phyloP scores from a whole-genome alignment of 129 eudicot genomes.

The Pseudognaphalium luteoalbum region DNA sequence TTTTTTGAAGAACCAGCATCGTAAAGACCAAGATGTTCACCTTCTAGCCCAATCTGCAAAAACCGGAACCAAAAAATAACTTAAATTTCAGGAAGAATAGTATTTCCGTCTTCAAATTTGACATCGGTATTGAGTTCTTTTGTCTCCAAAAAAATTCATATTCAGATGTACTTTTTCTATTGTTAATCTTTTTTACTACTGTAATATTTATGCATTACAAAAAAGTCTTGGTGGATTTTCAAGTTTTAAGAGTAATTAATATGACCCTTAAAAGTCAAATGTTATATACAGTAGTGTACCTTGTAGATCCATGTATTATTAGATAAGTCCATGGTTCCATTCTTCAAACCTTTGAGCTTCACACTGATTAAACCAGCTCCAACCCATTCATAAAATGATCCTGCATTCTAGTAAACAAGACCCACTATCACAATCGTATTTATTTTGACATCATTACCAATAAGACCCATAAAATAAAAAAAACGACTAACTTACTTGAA shows the following conservation, averaged over 20 bases:
- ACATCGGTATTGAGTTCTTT: not conserved
- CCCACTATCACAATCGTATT: constrained; percentile 12
- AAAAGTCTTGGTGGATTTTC: not conserved
- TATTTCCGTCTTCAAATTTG: not conserved
- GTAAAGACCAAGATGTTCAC: constrained; percentile 67
- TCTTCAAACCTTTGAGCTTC: constrained; percentile 54
- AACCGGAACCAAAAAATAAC: not conserved
- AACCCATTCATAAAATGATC: constrained; percentile 84
- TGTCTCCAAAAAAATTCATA: not conserved
- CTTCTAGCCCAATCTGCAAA: constrained; percentile 78
- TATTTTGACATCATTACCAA: not conserved
- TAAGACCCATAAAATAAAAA: not conserved
- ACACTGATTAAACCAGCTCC: constrained; percentile 90
- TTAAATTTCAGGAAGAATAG: not conserved
- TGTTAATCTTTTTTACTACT: not conserved
- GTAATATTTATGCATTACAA: not conserved
- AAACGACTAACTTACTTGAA: constrained; percentile 51
- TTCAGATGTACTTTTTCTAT: not conserved
- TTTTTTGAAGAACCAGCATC: constrained; percentile 45
- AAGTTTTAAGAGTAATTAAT: not conserved
- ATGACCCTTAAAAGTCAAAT: constrained; percentile 25
- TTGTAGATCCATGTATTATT: constrained; percentile 66
- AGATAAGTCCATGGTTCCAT: constrained; percentile 65
- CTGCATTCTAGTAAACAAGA: constrained; percentile 59
- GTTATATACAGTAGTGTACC: constrained; percentile 41